These are phyloP conservation scores for Cryptococcus sp. DNA, from an alignment of 1,284 basidiomycete genomes.

Conservation along the genomic window DNA sequence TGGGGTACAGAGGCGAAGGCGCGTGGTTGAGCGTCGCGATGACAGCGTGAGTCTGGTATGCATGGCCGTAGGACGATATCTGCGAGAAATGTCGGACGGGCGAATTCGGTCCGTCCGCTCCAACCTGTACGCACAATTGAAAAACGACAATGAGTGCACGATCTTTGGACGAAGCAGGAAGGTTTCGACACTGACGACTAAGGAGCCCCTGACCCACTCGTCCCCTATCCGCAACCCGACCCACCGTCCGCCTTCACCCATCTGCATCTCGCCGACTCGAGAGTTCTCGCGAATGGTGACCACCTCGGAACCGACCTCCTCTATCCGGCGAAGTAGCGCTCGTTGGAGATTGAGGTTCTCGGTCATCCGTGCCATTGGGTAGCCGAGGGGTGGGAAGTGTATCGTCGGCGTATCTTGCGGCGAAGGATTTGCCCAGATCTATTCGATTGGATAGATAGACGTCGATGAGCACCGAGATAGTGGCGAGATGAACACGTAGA, in stretches of 20 bases:
- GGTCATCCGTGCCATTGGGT: conserved; percentile 72
- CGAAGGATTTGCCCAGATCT: conserved; percentile 72
- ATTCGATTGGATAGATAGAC: not conserved
- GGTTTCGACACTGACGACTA: conserved; percentile 38
- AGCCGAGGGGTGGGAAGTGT: conserved; percentile 43
- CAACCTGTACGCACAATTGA: conserved; percentile 62
- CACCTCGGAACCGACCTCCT: conserved; percentile 29
- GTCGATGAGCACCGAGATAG: not conserved
- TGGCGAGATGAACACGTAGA: not conserved
- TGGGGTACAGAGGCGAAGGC: conserved; percentile 59
- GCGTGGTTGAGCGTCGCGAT: conserved; percentile 83
- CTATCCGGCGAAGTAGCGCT: conserved; percentile 64
- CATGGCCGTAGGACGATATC: conserved; percentile 88
- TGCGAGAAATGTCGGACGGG: conserved; percentile 86
- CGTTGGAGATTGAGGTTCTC: conserved; percentile 91
- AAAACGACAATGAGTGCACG: not conserved
- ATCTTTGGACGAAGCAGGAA: not conserved
- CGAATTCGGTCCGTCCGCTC: conserved; percentile 93
- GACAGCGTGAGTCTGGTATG: conserved; percentile 85
- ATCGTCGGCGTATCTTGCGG: conserved; percentile 51
- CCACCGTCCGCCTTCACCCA: conserved; percentile 45
- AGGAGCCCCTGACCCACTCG: conserved; percentile 46
- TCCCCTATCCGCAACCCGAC: conserved; percentile 47
- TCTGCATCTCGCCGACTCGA: conserved; percentile 45
- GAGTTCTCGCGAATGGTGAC: conserved; percentile 43